These are phyloP conservation scores for Trichoderma guizhouense DNA, from an alignment of 2,329 filamentous ascomycete genomes.

Conservation along the genomic window DNA sequence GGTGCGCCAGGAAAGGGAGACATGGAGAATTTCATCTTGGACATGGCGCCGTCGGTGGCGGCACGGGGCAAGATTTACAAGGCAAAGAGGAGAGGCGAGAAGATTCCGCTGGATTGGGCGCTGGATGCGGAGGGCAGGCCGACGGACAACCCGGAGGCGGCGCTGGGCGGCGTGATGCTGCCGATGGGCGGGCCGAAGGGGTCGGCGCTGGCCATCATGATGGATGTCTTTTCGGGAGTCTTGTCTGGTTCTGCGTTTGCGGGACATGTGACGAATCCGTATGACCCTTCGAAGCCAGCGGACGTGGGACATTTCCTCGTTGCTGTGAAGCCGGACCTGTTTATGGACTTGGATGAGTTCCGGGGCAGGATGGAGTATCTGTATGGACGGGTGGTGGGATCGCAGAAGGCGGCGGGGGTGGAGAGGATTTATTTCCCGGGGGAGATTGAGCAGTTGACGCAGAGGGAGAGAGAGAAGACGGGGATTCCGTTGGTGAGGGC, in stretches of 20 bases:
- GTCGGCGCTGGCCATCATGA: conserved; percentile 74
- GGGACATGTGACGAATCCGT: conserved; percentile 71
- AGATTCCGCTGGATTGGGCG: conserved; percentile 72
- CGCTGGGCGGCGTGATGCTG: conserved; percentile 75
- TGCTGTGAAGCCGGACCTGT: conserved; percentile 71
- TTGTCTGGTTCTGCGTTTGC: conserved; percentile 76
- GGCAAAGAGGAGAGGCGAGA: conserved; percentile 62
- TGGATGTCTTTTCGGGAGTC: conserved; percentile 83
- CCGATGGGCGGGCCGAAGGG: conserved; percentile 85
- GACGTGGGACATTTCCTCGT: conserved; percentile 74
- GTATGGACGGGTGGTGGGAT: conserved; percentile 51
- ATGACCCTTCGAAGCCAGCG: conserved; percentile 64
- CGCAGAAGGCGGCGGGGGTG: conserved; percentile 53
- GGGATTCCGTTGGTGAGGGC: conserved; percentile 59
- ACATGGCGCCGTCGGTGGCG: conserved; percentile 69
- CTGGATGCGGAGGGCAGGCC: conserved; percentile 64
- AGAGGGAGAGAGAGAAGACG: conserved; percentile 47
- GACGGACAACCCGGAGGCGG: conserved; percentile 69
- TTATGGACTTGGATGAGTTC: conserved; percentile 69
- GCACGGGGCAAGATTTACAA: conserved; percentile 73
- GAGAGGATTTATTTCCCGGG: conserved; percentile 60
- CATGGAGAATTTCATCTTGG: conserved; percentile 62
- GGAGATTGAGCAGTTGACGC: conserved; percentile 57
- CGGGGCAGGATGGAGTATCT: conserved; percentile 56
- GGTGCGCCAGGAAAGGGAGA: conserved; percentile 63